Evolutionary conservation across 2,329 filamentous ascomycete genomes (phyloP), one percentile per base, ranked within the genome.

Genomic region (Xylariomycetidae sp.): DNA sequence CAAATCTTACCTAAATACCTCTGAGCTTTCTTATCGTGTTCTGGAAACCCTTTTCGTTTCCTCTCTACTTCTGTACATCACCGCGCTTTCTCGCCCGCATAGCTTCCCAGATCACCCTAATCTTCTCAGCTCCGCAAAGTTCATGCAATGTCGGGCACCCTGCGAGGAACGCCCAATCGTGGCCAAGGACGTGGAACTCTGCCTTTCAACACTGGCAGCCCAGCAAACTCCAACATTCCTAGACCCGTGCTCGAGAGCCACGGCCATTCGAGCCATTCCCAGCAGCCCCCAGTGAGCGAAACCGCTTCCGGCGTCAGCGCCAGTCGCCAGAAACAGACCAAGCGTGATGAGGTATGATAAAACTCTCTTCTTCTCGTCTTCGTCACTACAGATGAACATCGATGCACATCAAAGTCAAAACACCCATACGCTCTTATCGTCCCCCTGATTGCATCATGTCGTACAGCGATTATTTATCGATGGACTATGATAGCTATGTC

Each of bases 291-390:
- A 46, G 67, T 70, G 45, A 78, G 68, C 64, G 83, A 85, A 50
- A 65, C 59, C 40, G 74, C 87, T 35, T 81, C 85, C 25, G 50
- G 49, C 17, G 77, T 96, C 67, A 96, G 88, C 66, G 86, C 88
- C 51, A 97, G 90, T 64, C 81, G 92, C 57, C 86, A 92, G 63
- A 96, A 96, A 69, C 90, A 96, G 73, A 84, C 82, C 50, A 97
- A 97, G 70, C 82, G 89, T 64, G 92, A 98, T 82, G 92, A 98
- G 85, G 92, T 98, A 72, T 54, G 77, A 69, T 45, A 12, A 33
- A 19, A 16, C 25, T 29, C 31, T 38, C n/a, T n/a, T n/a, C n/a
- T n/a, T n/a, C n/a, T n/a, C n/a, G n/a, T n/a, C n/a, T n/a, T n/a
- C n/a, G n/a, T n/a, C n/a, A n/a, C n/a, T n/a, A n/a, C n/a, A n/a